Conservation (phyloP, 495 filamentous ascomycete species). For the Aspergillus asperescens region DNA sequence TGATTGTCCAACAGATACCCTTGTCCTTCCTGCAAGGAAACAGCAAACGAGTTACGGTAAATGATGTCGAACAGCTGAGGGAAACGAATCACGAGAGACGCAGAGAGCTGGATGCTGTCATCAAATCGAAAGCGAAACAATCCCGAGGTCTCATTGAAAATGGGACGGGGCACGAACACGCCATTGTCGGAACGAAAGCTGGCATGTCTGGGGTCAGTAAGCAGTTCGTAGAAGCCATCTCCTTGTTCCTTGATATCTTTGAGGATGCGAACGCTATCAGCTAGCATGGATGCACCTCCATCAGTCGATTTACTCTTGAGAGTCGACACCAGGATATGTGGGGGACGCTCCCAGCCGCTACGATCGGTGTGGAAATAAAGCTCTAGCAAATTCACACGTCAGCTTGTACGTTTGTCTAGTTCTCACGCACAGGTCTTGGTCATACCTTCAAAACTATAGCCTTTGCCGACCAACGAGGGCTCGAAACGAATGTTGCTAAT, state of each 20-base stretch:
- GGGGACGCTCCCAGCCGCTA: constrained; percentile 10
- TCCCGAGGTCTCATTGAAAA: constrained; percentile 3
- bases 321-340: constrained; percentile 6
- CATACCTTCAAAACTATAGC: constrained; percentile 12
- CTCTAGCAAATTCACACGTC: neutral
- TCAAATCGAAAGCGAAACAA: constrained; percentile 16
- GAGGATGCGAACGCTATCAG: neutral
- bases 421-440: neutral
- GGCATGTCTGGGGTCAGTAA: constrained; percentile 3
- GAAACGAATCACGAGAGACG: constrained; percentile 8
- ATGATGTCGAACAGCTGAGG: neutral
- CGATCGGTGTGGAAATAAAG: constrained; percentile 12
- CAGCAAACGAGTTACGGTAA: constrained; percentile 9
- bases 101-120: constrained; percentile 11
- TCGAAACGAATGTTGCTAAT: constrained; percentile 9
- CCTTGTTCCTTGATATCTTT: constrained; percentile 2
- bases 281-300: constrained; percentile 8
- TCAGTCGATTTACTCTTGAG: constrained; percentile 5
- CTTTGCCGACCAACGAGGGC: neutral
- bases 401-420: neutral
- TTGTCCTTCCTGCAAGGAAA: constrained; percentile 8
- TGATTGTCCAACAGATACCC: constrained; percentile 14
- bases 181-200: constrained; percentile 12
- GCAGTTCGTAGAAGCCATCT: constrained; percentile 1
- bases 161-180: constrained; percentile 10